phyloP scores from a whole-genome alignment of 129 eudicot genomes.

The Daucus carota region DH1_v3.0 NC_030389.2:6362501-6363000 shows the following conservation, averaged over 20 bases:
- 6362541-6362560: not conserved
- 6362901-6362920: too few species aligned
- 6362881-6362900: too few species aligned
- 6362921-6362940: too few species aligned
- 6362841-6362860: not conserved
- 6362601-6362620: not conserved
- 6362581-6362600: not conserved
- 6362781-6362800: not conserved
- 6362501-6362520: constrained; percentile 91
- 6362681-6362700: constrained; percentile 95
- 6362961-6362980: too few species aligned
- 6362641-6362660: constrained; percentile 92
- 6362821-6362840: not conserved
- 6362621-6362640: constrained; percentile 63
- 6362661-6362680: constrained; percentile 78
- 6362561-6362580: not conserved
- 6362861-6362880: constrained; percentile 59
- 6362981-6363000: too few species aligned
- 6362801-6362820: not conserved
- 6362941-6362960: too few species aligned
- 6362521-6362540: constrained; percentile 57
- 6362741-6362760: not conserved
- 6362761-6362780: not conserved
- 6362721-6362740: constrained; percentile 86
- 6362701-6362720: constrained; percentile 88